phyloP scores from a whole-genome alignment of 768 basidiomycete genomes.

The Kondoa malvinella region DNA sequence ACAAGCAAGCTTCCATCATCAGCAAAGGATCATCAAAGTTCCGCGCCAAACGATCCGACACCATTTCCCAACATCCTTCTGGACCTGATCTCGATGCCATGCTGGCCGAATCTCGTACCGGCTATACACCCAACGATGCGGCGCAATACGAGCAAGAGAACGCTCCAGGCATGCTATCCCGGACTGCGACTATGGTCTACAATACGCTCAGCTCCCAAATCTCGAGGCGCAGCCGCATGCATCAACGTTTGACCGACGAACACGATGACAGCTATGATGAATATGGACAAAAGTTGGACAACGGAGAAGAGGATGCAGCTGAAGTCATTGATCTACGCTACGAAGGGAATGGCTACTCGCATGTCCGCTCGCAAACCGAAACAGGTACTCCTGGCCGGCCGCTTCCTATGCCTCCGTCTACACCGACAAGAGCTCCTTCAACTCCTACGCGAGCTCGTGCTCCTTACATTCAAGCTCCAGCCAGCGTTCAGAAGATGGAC shows the following conservation, averaged over 20 bases:
- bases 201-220: background rate
- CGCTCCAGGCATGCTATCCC: background rate
- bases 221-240: background rate
- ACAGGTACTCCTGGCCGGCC: background rate
- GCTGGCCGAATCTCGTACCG: slow-evolving; percentile 5
- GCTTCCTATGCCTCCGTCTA: background rate
- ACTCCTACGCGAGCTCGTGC: too few species aligned
- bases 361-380: background rate
- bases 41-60: background rate
- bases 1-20: background rate
- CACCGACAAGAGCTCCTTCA: too few species aligned
- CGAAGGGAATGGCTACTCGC: background rate
- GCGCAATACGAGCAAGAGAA: background rate
- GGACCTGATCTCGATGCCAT: background rate
- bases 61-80: background rate
- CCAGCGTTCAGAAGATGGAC: background rate
- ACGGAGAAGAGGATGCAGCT: background rate
- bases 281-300: background rate
- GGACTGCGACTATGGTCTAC: background rate
- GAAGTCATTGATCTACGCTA: background rate
- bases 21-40: background rate
- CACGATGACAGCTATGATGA: background rate
- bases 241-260: background rate
- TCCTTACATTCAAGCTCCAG: background rate
- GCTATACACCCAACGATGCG: background rate